Evolutionary conservation across 345 rosid species (phyloP).

Genomic region (Populus alba): DNA sequence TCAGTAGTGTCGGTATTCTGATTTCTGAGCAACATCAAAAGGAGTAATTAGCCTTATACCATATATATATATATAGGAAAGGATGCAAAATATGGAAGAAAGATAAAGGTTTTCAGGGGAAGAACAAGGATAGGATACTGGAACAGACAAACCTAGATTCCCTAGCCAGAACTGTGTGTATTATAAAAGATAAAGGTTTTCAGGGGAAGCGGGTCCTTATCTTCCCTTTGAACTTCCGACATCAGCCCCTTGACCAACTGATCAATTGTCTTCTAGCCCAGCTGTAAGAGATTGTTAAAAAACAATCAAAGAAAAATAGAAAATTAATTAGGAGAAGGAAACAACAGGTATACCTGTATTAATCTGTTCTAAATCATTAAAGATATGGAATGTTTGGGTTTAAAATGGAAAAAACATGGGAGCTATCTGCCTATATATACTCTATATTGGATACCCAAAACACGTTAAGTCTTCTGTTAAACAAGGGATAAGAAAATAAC

Average conservation of each 20-base stretch:
- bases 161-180: neutral
- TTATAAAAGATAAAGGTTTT: neutral
- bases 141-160: slow-evolving; percentile 21
- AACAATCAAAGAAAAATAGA: too few species aligned
- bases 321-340: too few species aligned
- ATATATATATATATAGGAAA: neutral
- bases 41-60: neutral
- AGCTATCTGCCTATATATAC: too few species aligned
- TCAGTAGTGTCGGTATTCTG: too few species aligned
- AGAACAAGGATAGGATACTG: slow-evolving; percentile 3
- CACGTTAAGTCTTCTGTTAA: too few species aligned
- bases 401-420: too few species aligned
- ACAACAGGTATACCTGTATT: too few species aligned
- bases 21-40: neutral
- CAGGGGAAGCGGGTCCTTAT: slow-evolving; percentile 6
- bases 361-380: neutral
- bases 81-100: slow-evolving; percentile 6
- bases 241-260: neutral
- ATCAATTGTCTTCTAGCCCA: neutral
- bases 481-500: too few species aligned
- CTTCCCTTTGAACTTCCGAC: neutral
- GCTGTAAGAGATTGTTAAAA: too few species aligned
- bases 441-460: too few species aligned
- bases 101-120: neutral
- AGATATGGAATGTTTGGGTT: neutral